phyloP scores from a whole-genome alignment of 371 early-diverging fungal genomes.

The Choanephora cucurbitarum region DNA sequence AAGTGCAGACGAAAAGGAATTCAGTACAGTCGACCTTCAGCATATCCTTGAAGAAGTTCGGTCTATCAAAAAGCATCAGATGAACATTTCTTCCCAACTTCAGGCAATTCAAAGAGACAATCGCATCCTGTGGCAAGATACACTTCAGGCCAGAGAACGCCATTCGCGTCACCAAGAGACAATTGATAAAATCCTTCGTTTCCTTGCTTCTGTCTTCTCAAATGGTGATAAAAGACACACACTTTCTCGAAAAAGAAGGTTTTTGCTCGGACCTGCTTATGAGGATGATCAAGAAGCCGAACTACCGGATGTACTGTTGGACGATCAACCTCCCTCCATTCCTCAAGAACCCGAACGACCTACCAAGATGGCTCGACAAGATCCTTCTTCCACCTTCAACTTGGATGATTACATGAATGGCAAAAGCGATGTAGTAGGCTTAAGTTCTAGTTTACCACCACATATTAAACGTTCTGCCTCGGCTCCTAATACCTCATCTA shows the following conservation, averaged over 20 bases:
- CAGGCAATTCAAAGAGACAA: slow-evolving; percentile 87
- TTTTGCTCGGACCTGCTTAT: slow-evolving; percentile 36
- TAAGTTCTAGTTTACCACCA: slow-evolving; percentile 10
- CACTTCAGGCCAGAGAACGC: slow-evolving; percentile 70
- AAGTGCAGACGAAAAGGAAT: slow-evolving; percentile 55
- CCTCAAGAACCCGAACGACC: slow-evolving; percentile 11
- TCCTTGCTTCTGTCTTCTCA: slow-evolving; percentile 79
- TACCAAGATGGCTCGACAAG: slow-evolving; percentile 14
- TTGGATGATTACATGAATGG: slow-evolving; percentile 29
- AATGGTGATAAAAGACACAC: slow-evolving; percentile 52
- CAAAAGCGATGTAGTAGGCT: slow-evolving; percentile 9
- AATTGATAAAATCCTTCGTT: slow-evolving; percentile 87
- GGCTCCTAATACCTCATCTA: slow-evolving; percentile 5
- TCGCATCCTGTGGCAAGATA: slow-evolving; percentile 86
- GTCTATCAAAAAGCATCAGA: slow-evolving; percentile 86
- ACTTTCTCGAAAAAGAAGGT: slow-evolving; percentile 51
- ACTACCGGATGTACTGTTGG: slow-evolving; percentile 4
- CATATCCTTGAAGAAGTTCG: slow-evolving; percentile 80
- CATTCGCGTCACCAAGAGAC: slow-evolving; percentile 88
- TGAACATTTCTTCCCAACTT: slow-evolving; percentile 82
- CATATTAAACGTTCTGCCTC: slow-evolving; percentile 10
- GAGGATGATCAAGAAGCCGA: slow-evolving; percentile 17
- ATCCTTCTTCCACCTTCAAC: slow-evolving; percentile 10
- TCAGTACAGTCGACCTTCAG: slow-evolving; percentile 55
- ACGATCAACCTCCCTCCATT: neutral